Conservation (phyloP, 176 grass and related monocot species). For the Carex myosuroides region DNA sequence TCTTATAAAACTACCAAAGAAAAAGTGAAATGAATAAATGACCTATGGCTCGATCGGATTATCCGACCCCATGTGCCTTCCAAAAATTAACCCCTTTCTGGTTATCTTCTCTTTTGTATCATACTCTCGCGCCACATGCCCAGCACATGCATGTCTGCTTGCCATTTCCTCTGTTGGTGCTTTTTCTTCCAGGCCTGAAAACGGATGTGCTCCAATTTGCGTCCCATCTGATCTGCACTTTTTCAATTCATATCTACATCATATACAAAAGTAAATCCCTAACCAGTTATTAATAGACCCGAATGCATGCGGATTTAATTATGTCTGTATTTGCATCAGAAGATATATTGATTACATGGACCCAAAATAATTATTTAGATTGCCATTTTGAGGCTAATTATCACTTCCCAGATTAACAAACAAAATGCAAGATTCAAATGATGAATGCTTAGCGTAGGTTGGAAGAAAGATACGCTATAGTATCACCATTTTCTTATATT, state of each 20-base stretch:
- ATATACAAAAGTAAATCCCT: not conserved
- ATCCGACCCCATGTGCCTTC: not conserved
- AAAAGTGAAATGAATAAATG: not conserved
- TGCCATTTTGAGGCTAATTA: too few species aligned
- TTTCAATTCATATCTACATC: not conserved
- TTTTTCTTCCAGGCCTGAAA: not conserved
- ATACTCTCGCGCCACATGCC: not conserved
- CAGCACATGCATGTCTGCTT: not conserved
- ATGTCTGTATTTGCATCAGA: not conserved
- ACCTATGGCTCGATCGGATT: not conserved
- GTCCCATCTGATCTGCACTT: not conserved
- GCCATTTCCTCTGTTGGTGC: not conserved
- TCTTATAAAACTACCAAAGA: not conserved
- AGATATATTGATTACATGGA: not conserved
- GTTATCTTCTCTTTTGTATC: not conserved
- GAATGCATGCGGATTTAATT: not conserved
- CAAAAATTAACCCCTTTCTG: not conserved
- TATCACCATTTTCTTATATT: too few species aligned
- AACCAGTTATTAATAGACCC: not conserved
- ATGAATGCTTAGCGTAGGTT: not conserved
- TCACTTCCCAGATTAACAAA: not conserved
- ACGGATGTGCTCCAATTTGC: not conserved
- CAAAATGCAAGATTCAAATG: not conserved
- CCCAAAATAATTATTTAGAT: too few species aligned
- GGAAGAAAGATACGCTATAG: not conserved